Base-by-base conservation (phyloP, 352 stramenopile genomes). In the Globisporangium cylindrosporum region DNA sequence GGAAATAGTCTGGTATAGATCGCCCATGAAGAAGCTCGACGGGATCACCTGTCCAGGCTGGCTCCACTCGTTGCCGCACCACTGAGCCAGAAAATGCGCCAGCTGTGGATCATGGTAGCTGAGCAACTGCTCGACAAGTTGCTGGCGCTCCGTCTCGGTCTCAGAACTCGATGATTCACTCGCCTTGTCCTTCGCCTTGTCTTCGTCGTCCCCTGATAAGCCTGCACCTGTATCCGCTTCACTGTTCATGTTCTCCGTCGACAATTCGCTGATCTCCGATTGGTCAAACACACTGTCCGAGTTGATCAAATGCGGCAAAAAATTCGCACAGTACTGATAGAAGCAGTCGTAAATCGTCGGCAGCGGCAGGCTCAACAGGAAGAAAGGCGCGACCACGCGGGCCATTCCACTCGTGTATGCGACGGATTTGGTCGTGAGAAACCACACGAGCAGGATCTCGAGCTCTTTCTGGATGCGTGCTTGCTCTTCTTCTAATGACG, bases 311-410 rank as follows among this genome's bases (percentile, higher is more conserved):
- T 92, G 82, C 9, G 86, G 86, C 38, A 94, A 56, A 53, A 89
- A 92, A 34, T 74, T 78, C 34, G 84, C 84, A 59, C 86, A 92
- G 64, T 89, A 94, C 72, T 92, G 86, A 70, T 94, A 94, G 59
- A 92, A 94, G 73, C 86, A 94, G 76, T 94, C 86, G 71, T 94
- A 94, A 60, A 94, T 84, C 4, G 84, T 92, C 14, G 85, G 75
- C 27, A 94, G 73, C 36, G 86, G 81, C 67, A 94, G 79, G 48
- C 89, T 73, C 15, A 92, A 67, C 48, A 87, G 61, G 65, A 94
- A 92, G 65, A 94, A 92, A 24, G 83, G 78, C 18, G 82, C 86
- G 2, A 94, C 82, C 1, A 90, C 84, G 12, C 84, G 79, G 41
- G 86, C 86, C 86, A 94, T 94, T 36, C 86, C 86, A 49, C 78